Base-by-base conservation (phyloP, 1,284 basidiomycete species). In the Apiotrichum montevideense region DNA sequence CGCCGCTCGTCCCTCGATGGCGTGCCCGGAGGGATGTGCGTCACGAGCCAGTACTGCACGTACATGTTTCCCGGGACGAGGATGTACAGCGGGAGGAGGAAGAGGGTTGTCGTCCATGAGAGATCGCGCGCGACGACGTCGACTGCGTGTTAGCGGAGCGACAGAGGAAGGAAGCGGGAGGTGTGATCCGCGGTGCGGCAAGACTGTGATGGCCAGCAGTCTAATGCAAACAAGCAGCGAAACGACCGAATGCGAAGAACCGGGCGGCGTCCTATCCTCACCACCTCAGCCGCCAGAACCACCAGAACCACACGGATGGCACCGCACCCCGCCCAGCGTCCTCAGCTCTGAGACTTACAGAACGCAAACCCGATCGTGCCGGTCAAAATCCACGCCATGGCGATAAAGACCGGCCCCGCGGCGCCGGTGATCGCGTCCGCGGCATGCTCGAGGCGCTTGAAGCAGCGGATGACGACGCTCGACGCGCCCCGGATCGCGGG, bases 361-460 rank as follows among this genome's bases (percentile, higher is more conserved):
- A 96, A 98, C 60, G 84, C 85, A 60, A 90, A 65, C 0, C 83
- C 80, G 32, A 90, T 91, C 0, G 80, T 70, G 3, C 79, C 74
- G 41, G 94, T 84, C 45, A 98, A 80, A 6, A 84, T 63, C 62
- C 86, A 79, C 13, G 91, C 93, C 32, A 93, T 78, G 0, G 77
- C 81, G 51, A 98, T 83, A 74, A 98, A 98, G 66, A 88, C 82
- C 0, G 93, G 93, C 0, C 95, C 94, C 13, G 90, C 93, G 51
- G 87, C 85, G 57, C 92, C 91, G 0, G 91, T 96, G 43, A 95
- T 64, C 68, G 82, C 80, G 74, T 96, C 91, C 4, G 84, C 90
- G 47, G 79, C 76, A 47, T 84, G 78, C 77, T 97, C 93, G 35
- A 95, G 75, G 29, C 80, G 78, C 71, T 85, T 88, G 79, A 94